phyloP scores from a whole-genome alignment of 2,329 filamentous ascomycete genomes.

The Ascomycota sp. region DNA sequence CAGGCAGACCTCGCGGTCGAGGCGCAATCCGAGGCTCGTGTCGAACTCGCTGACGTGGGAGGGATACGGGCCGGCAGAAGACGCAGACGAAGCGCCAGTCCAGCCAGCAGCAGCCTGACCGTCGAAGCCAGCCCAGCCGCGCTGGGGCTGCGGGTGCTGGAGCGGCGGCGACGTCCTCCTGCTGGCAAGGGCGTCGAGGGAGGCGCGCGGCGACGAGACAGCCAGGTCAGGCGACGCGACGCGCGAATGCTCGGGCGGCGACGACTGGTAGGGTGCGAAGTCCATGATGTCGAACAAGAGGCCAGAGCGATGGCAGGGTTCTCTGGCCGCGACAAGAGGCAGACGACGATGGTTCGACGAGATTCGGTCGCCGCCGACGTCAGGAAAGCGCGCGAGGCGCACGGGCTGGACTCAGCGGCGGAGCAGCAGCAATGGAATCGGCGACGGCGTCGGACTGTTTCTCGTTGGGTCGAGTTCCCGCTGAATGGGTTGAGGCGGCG shows the following conservation, averaged over 20 bases:
- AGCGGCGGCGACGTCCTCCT: conserved; percentile 9
- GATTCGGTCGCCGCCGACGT: no score
- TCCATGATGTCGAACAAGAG: conserved; percentile 35
- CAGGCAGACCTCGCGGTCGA: conserved; percentile 77
- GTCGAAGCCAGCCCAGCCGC: conserved; percentile 24
- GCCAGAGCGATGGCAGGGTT: background rate
- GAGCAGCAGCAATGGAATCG: no score
- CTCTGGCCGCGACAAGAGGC: no score
- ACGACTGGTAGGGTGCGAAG: conserved; percentile 93
- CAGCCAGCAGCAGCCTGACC: conserved; percentile 12
- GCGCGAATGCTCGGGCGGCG: conserved; percentile 63
- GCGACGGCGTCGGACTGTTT: no score
- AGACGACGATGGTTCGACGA: no score
- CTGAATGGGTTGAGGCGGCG: no score
- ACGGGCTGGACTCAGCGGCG: no score
- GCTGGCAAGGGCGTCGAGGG: conserved; percentile 22
- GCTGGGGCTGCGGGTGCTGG: conserved; percentile 21
- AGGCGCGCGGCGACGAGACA: conserved; percentile 27
- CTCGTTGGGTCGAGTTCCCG: no score
- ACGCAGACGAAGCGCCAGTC: conserved; percentile 3
- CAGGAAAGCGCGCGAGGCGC: no score
- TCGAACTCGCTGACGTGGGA: conserved; percentile 60
- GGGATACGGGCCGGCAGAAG: conserved; percentile 17
- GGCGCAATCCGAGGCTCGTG: conserved; percentile 63
- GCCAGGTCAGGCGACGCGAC: conserved; percentile 44